phyloP scores from a whole-genome alignment of 1,284 basidiomycete genomes.

The Rhodotorula sp. region DNA sequence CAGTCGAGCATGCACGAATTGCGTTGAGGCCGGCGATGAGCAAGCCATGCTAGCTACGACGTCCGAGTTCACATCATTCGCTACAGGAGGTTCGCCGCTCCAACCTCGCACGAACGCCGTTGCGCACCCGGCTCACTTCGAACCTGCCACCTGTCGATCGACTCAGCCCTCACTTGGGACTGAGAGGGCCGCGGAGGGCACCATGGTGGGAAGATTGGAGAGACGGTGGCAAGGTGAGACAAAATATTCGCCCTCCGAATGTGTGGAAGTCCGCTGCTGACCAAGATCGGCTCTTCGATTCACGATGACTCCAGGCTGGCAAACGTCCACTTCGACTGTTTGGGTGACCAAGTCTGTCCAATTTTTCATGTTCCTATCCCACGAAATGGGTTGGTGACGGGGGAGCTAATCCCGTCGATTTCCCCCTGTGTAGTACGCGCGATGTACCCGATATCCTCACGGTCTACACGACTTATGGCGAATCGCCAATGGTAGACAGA shows the following conservation, averaged over 20 bases:
- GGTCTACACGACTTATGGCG: conserved; percentile 24
- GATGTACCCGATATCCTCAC: conserved; percentile 31
- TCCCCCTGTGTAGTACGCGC: conserved; percentile 1
- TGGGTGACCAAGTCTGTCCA: conserved; percentile 25
- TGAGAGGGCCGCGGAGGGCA: too few relatives aligned
- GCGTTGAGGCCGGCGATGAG: not conserved
- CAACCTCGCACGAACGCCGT: too few relatives aligned
- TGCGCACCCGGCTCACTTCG: not conserved
- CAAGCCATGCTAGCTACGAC: too few relatives aligned
- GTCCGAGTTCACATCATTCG: too few relatives aligned
- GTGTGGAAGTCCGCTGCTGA: not conserved
- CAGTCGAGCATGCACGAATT: not conserved
- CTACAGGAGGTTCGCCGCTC: too few relatives aligned
- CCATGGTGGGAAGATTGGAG: not conserved
- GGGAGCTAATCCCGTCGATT: not conserved
- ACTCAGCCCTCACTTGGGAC: too few relatives aligned
- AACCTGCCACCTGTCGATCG: not conserved
- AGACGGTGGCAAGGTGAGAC: conserved; percentile 31
- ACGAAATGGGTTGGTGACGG: too few relatives aligned
- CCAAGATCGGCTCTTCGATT: too few relatives aligned
- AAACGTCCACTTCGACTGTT: conserved; percentile 25
- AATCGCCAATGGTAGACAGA: conserved; percentile 20
- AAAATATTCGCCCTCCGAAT: not conserved
- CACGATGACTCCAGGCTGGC: conserved; percentile 12
- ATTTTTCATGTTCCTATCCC: not conserved